Conservation (phyloP, 2,329 filamentous ascomycete species). For the Fusarium redolens region DNA sequence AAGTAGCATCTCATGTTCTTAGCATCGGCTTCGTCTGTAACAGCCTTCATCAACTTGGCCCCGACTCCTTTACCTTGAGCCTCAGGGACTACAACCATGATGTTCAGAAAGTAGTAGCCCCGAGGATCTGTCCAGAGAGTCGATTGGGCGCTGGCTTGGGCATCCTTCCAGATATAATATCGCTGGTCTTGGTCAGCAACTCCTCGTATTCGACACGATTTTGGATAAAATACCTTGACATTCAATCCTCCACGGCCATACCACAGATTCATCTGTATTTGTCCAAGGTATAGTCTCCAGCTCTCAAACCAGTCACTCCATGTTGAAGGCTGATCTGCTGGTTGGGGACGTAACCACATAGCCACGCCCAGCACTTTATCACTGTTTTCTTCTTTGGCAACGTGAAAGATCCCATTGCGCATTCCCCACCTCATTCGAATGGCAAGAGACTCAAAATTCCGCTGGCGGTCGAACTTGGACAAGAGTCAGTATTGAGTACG, state of each 20-base stretch:
- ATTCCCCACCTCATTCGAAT: conserved; percentile 78
- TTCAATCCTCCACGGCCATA: conserved; percentile 77
- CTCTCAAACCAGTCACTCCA: conserved; percentile 72
- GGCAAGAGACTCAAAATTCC: conserved; percentile 72
- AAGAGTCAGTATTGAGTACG: rapidly evolving
- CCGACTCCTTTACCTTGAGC: conserved; percentile 76
- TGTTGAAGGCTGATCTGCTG: conserved; percentile 58
- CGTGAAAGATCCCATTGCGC: conserved; percentile 74
- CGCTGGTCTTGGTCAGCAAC: conserved; percentile 52
- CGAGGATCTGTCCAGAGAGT: conserved; percentile 72
- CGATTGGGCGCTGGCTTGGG: conserved; percentile 70
- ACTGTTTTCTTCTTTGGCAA: conserved; percentile 69
- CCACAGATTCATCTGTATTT: conserved; percentile 74
- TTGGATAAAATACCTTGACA: conserved; percentile 56
- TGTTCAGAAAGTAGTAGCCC: conserved; percentile 83
- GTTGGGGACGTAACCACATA: conserved; percentile 75
- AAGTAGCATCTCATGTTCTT: conserved; percentile 76
- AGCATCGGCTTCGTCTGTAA: conserved; percentile 71
- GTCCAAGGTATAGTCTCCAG: conserved; percentile 74
- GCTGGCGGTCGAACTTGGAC: conserved; percentile 64
- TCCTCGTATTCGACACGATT: rapidly evolving
- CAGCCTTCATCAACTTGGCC: conserved; percentile 70
- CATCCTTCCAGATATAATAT: conserved; percentile 79
- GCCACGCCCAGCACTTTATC: conserved; percentile 74
- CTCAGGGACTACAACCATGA: conserved; percentile 74